A percentile compares a stretch with the other conserved stretches of the same genome.
Evolutionary conservation across 805 yeast genomes (phyloP).

Genomic region (Candida nanaspora): DNA sequence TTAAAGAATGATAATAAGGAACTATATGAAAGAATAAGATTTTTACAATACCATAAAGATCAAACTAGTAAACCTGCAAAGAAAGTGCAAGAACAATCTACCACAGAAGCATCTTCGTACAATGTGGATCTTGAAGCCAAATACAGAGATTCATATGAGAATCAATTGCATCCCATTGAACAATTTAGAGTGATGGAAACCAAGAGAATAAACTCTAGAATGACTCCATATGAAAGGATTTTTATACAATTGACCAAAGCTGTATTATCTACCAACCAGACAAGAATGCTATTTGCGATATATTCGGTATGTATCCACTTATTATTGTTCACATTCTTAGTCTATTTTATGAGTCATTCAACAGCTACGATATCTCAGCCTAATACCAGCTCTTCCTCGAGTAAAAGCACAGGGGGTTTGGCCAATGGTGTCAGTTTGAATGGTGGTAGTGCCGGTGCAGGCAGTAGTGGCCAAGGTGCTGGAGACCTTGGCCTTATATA

Average conservation of each 20-base stretch:
- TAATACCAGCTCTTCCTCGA: no score
- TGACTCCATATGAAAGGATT: conserved; percentile 75
- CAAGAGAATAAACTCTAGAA: conserved; percentile 61
- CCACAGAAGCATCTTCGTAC: conserved; percentile 13
- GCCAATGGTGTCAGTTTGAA: conserved; percentile 1
- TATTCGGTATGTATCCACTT: conserved; percentile 75
- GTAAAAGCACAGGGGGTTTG: conserved; percentile 1
- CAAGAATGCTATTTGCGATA: conserved; percentile 63
- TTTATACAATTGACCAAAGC: conserved; percentile 66
- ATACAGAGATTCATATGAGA: conserved; percentile 63
- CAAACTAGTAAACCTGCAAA: conserved; percentile 5
- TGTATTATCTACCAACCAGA: conserved; percentile 64
- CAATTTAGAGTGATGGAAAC: conserved; percentile 73
- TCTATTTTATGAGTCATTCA: conserved; percentile 37
- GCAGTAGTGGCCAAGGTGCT: not conserved
- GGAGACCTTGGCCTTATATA: not conserved
- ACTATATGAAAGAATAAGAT: conserved; percentile 71
- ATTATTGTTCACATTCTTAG: conserved; percentile 57
- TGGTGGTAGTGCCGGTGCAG: no score
- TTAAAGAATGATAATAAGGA: conserved; percentile 71
- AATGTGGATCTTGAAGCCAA: conserved; percentile 41
- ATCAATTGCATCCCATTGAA: conserved; percentile 75
- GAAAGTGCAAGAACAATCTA: conserved; percentile 21
- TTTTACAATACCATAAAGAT: conserved; percentile 45
- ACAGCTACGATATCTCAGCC: conserved; percentile 3